Conservation (phyloP, 768 basidiomycete genomes). For the Cystoderma amianthinum region DNA sequence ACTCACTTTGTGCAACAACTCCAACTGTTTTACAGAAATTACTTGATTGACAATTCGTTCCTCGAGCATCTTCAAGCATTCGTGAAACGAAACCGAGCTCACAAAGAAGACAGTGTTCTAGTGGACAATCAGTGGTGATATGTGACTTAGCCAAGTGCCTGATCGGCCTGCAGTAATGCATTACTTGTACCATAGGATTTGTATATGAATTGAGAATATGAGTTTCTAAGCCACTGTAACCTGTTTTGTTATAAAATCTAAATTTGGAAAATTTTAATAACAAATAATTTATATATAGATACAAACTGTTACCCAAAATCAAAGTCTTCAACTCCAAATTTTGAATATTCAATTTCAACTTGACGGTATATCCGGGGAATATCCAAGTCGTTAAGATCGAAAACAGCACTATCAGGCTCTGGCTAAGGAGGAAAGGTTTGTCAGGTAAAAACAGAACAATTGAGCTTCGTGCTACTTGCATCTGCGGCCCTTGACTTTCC, state of each 20-base stretch:
- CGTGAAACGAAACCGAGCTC: conserved; percentile 91
- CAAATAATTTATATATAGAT: neutral
- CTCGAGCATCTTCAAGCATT: conserved; percentile 93
- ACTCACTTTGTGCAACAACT: conserved; percentile 75
- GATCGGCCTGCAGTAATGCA: conserved; percentile 79
- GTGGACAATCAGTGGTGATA: conserved; percentile 79
- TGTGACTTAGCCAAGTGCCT: conserved; percentile 84
- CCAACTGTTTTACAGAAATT: conserved; percentile 96
- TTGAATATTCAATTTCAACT: conserved; percentile 97
- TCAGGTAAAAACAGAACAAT: neutral
- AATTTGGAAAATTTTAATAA: conserved; percentile 1
- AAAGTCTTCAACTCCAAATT: conserved; percentile 98
- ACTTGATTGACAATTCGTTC: conserved; percentile 92
- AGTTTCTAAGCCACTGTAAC: conserved; percentile 89
- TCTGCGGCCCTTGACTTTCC: conserved; percentile 52
- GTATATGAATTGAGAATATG: conserved; percentile 98
- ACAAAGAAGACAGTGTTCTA: conserved; percentile 91
- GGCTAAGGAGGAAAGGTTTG: conserved; percentile 30
- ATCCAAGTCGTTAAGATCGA: conserved; percentile 47
- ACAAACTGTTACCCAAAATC: conserved; percentile 77
- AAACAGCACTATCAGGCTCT: conserved; percentile 45
- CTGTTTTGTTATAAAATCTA: conserved; percentile 92
- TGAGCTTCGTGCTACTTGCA: conserved; percentile 18
- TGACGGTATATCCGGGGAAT: conserved; percentile 81
- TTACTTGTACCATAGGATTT: conserved; percentile 82